Base-by-base conservation (phyloP, 345 rosid species). In the Melastoma malabathricum region DNA sequence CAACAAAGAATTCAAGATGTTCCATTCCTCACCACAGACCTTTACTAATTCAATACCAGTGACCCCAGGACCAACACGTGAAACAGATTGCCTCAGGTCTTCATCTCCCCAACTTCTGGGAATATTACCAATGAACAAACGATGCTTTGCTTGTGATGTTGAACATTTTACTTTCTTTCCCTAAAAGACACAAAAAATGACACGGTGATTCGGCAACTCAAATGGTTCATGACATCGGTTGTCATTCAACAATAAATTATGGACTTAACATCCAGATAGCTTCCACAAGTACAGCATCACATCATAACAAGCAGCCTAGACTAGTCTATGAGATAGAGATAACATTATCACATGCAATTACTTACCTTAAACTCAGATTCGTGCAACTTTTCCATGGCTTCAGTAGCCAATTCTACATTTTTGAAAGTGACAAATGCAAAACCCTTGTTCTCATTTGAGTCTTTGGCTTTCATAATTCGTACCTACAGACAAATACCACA, bases 401-500 rank as follows among this genome's bases (percentile, higher is more conserved):
- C 79, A 46, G 75, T 68, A 56, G 98, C 96, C 49, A 87, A 63
- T 45, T 84, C 96, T 47, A 71, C 82, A 65, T 60, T 80, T 74
- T 73, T 75, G 68, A 80, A 90, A 47, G 98, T 77, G 54, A 87
- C 94, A 65, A 90, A 90, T 13, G 94, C 98, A 67, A 78, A 90
- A 48, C 86, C 86, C 60, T 82, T 90, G 46, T 69, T 74, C 58
- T 84, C 85, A 56, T 74, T 73, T 62, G 92, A 75, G 60, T 84
- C 94, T 56, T 82, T 86, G 38, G 71, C 96, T 69, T 77, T 84
- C 93, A 86, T 77, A 54, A 90, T 77, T 59, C 89, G 74, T 41
- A 86, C 87, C 96, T 84, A 82, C 44, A 50, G 43, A 51, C 46
- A 64, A 17, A 61, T 25, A 59, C 51, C 15, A 34, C 12, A 7